Base-by-base conservation (phyloP, 2,329 filamentous ascomycete species). In the Xylariaceae sp. region DNA sequence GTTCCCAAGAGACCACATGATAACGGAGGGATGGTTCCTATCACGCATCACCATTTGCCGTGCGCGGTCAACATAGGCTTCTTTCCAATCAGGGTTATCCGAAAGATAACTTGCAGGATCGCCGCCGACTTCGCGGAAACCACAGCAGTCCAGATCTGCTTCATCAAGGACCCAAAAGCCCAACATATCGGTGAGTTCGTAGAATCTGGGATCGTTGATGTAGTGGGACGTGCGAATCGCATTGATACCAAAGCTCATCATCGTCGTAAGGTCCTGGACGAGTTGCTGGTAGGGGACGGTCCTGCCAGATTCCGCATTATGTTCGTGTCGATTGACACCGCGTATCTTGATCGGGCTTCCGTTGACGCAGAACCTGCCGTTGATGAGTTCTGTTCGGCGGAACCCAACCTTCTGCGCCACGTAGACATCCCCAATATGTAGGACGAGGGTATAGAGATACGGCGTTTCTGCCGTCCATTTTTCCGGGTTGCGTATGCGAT, bases 1-100 rank as follows among this genome's bases (percentile, higher is more conserved):
- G 59, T 90, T 90, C 0, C 88, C 88, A 0, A 90, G 75, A 15
- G 83, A 87, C 88, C 88, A 90, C 55, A 89, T 82, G 50, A 90
- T 82, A 2, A 90, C 75, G 4, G 78, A 87, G 0, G 86, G 75
- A 64, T 88, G 84, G 55, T 89, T 80, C 64, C 77, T 78, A 62
- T 78, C 77, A 9, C 88, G 78, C 64, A 82, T 77, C 0, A 90
- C 83, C 64, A 90, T 76, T 61, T 88, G 85, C 34, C 78, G 73
- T 3, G 84, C 84, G 1, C 88, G 80, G 67, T 90, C 87, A 1
- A 90, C 73, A 64, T 90, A 90, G 0, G 86, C 84, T 1, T 82
- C 78, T 57, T 74, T 74, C 86, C 85, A 88, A 0, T 78, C 78
- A 0, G 81, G 80, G 56, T 87, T 87, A 56, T 87, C 77, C 0